Base-by-base conservation (phyloP, 768 basidiomycete genomes). In the Kwoniella newhampshirensis region DNA sequence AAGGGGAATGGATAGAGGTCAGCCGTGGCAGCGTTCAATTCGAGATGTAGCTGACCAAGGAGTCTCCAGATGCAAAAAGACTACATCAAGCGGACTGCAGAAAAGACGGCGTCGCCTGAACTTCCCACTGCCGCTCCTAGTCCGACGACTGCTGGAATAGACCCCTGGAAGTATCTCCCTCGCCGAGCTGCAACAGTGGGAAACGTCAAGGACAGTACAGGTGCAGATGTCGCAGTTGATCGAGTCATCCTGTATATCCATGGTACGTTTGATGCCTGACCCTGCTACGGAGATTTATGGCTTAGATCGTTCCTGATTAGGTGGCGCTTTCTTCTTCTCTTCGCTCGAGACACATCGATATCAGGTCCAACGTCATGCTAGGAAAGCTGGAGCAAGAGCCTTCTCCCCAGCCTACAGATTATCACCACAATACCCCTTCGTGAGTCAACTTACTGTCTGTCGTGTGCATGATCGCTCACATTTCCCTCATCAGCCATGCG, bases 1-100 rank as follows among this genome's bases (percentile, higher is more conserved):
- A 75, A 37, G 74, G 75, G 6, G 77, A 78, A 52, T 78, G 76
- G 76, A 71, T 78, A 15, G 77, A 78, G 66, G 74, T 74, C 36
- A 63, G 69, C 40, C 48, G 26, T 28, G 12, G 25, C 6, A 32
- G 32, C 32, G 32, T 32, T 13, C 32, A 32, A 6, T 6, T 6
- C 17, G 15, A 37, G n/a, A 8, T 4, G n/a, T 28, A 45, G 32
- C 43, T 54, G 21, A 54, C 37, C 1, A 23, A 4, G n/a, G n/a
- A 27, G 35, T 44, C 2, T 13, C 17, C 54, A 74, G 74, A 76
- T 78, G 72, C 74, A 75, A 62, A 74, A 76, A 54, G 76, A 78
- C 59, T 74, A 67, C 46, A 26, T 73, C 12, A 46, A 55, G 26
- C 57, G 70, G 23, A 69, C 53, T 17, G 60, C 64, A 3, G 43